Evolutionary conservation across 2,329 filamentous ascomycete genomes (phyloP).

Genomic region (Cryphonectria japonica): DNA sequence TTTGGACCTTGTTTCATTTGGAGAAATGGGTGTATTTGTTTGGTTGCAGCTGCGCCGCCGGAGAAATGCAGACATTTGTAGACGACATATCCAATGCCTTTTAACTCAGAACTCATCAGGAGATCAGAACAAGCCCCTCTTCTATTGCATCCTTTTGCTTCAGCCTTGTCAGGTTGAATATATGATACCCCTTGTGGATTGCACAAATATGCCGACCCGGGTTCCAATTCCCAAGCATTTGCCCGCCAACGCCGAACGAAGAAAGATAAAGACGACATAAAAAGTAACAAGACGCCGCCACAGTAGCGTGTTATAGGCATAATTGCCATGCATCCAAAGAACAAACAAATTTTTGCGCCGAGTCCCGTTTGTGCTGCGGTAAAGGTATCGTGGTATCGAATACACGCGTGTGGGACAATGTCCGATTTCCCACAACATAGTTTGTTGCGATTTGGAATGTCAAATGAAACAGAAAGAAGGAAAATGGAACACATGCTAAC

Average conservation of each 20-base stretch:
- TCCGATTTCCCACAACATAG: not conserved
- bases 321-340: not conserved
- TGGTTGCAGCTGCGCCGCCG: not conserved
- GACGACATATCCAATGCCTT: not conserved
- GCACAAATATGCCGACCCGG: not conserved
- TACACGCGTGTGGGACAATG: not conserved
- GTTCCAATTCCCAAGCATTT: not conserved
- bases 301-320: not conserved
- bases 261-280: no score
- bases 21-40: not conserved
- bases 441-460: not conserved
- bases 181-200: not conserved
- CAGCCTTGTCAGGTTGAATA: not conserved
- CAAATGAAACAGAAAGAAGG: not conserved
- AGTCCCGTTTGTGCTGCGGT: not conserved
- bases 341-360: not conserved
- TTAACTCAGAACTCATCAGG: not conserved
- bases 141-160: not conserved
- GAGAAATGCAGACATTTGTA: not conserved
- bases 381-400: slow-evolving; percentile 4
- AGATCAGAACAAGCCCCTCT: not conserved
- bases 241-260: not conserved
- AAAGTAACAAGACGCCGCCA: not conserved
- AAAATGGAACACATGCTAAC: not conserved
- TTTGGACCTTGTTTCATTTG: not conserved